phyloP scores from a whole-genome alignment of 1,284 basidiomycete genomes.

The Clitocybe nebularis region DNA sequence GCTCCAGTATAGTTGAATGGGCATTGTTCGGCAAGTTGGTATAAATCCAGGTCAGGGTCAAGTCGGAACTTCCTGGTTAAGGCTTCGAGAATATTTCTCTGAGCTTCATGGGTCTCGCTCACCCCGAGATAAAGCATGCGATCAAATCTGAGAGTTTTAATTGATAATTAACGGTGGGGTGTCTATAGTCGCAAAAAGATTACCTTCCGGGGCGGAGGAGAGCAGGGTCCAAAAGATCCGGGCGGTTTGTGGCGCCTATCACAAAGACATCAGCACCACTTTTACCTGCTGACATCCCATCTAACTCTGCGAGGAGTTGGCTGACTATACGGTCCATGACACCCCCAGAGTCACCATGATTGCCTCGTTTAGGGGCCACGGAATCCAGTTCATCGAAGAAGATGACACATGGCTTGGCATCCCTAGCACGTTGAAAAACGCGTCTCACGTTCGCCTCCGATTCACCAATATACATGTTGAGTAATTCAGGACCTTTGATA shows the following conservation, averaged over 20 bases:
- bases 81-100: slow-evolving; percentile 86
- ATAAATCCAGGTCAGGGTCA: slow-evolving; percentile 66
- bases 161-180: slow-evolving; percentile 1
- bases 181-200: slow-evolving; percentile 19
- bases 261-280: slow-evolving; percentile 81
- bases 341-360: slow-evolving; percentile 92
- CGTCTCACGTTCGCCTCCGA: slow-evolving; percentile 94
- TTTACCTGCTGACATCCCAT: slow-evolving; percentile 77
- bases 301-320: slow-evolving; percentile 92
- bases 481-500: slow-evolving; percentile 95
- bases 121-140: slow-evolving; percentile 95
- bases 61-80: slow-evolving; percentile 92
- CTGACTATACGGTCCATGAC: slow-evolving; percentile 99
- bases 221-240: slow-evolving; percentile 93
- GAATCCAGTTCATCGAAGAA: slow-evolving; percentile 99
- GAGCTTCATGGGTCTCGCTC: slow-evolving; percentile 84
- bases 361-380: slow-evolving; percentile 93
- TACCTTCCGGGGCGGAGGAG: slow-evolving; percentile 88
- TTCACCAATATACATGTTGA: slow-evolving; percentile 99
- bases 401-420: slow-evolving; percentile 89
- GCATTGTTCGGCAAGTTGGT: slow-evolving; percentile 69
- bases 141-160: slow-evolving; percentile 70
- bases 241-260: slow-evolving; percentile 96
- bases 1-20: slow-evolving; percentile 96
- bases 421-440: slow-evolving; percentile 88